Percentiles rank a stretch among this genome's conserved stretches.
These are phyloP conservation scores for Phlyctochytrium bullatum DNA, from an alignment of 192 early-diverging fungal species.

Conservation along the genomic window DNA sequence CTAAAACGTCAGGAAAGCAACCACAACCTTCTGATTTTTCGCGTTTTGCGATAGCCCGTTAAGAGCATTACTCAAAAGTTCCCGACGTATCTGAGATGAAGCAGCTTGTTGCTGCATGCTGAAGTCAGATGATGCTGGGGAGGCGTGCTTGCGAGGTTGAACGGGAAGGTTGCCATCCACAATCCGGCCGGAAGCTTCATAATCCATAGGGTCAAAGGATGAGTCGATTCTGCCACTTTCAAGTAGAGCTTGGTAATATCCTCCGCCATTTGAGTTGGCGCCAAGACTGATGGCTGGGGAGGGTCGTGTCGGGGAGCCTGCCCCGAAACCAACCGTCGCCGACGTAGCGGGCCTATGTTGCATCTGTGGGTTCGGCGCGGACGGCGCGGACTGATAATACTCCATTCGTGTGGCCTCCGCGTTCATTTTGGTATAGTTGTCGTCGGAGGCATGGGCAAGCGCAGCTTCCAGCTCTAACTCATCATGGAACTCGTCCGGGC, in stretches of 20 bases:
- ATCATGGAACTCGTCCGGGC: neutral
- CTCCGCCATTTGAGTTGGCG: neutral
- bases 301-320: too few species aligned
- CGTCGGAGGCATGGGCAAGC: neutral
- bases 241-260: neutral
- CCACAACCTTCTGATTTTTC: neutral
- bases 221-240: neutral
- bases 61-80: neutral
- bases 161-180: neutral
- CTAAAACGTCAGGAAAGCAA: neutral
- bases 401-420: too few species aligned
- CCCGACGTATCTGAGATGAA: neutral
- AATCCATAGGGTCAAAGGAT: slow-evolving; percentile 8
- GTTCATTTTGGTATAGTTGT: too few species aligned
- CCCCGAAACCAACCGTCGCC: too few species aligned
- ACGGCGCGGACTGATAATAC: too few species aligned
- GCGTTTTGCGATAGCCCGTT: neutral
- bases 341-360: neutral
- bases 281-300: too few species aligned
- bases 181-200: neutral
- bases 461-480: neutral
- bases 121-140: neutral
- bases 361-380: too few species aligned
- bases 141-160: neutral
- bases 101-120: too few species aligned